Evolutionary conservation across 805 yeast genomes (phyloP), one percentile per base, ranked within the genome.

Genomic region (Zygosaccharomyces lentus): DNA sequence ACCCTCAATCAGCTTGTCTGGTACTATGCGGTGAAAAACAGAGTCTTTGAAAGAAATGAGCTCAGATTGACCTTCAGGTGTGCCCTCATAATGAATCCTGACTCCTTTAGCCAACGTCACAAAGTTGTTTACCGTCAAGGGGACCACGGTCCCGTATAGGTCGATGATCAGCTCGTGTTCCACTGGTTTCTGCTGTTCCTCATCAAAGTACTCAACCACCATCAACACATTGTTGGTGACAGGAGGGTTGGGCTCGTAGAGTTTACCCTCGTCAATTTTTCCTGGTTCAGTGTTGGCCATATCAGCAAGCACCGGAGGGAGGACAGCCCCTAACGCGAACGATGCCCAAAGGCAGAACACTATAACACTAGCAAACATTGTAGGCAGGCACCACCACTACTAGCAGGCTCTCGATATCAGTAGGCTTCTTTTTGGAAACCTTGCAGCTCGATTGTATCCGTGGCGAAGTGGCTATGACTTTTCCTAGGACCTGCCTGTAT

Each of bases 1-100:
- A 47, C 96, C 95, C 69, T 87, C 95, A 55, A 89, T 76, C 84
- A 87, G 81, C 64, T 85, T 86, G 46, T 75, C 74, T 36, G 78
- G 73, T 51, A 85, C 82, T 41, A 88, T 80, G 50, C 90, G 76
- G 68, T 85, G 93, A 76, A 88, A 84, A 15, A 72, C 66, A 4
- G 87, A 76, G 50, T 74, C 75, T 55, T 73, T 70, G 71, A 83
- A 87, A 2, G 77, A 70, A 13, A 62, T 45, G 5, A 52, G 58
- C 25, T 55, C 43, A 3, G 55, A 51, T 19, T 59, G 54, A 7
- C 24, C 26, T 2, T 56, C 54, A 27, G 69, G 54, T 31, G 53
- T 56, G 30, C 70, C 65, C 24, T 59, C 59, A 25, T 48, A 51
- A 10, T 32, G 29, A 17, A 58, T 41, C 31, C 53, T 48, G 68